A percentile compares a stretch with the other conserved stretches of the same genome.
phyloP scores from a whole-genome alignment of 257 asterid genomes.

The Solanum clarkiae region DNA sequence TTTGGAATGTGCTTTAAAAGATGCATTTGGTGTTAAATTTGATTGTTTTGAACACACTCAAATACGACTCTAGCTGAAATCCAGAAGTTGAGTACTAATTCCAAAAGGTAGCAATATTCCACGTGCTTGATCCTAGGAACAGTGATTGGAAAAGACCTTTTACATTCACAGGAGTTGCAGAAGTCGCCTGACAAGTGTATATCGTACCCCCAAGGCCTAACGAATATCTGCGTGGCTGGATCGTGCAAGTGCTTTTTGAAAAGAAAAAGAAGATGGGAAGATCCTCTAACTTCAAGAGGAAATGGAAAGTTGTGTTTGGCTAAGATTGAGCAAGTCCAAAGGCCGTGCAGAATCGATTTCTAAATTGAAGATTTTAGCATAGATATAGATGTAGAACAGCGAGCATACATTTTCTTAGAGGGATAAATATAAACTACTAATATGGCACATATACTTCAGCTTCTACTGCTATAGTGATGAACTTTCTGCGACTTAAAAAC shows the following conservation, averaged over 20 bases:
- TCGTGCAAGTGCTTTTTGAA: neutral
- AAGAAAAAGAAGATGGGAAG: neutral
- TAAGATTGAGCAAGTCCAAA: neutral
- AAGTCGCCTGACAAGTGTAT: neutral
- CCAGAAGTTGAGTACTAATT: neutral
- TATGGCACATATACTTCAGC: neutral
- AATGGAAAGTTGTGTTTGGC: neutral
- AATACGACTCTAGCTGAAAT: neutral
- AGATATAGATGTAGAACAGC: neutral
- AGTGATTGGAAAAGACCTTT: neutral
- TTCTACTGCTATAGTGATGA: neutral
- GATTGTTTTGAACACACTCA: neutral
- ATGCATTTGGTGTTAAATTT: neutral
- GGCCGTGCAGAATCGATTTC: neutral
- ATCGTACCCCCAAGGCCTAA: neutral
- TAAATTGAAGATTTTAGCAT: neutral
- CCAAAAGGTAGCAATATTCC: neutral
- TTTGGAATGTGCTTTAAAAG: neutral
- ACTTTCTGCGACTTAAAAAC: neutral
- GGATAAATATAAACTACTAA: neutral
- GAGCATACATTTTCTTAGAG: neutral
- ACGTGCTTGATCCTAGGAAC: neutral
- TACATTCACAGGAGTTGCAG: neutral
- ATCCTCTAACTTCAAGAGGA: neutral
- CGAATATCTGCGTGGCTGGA: neutral